phyloP scores from a whole-genome alignment of 2,329 filamentous ascomycete genomes.

The Beauveria sp. region DNA sequence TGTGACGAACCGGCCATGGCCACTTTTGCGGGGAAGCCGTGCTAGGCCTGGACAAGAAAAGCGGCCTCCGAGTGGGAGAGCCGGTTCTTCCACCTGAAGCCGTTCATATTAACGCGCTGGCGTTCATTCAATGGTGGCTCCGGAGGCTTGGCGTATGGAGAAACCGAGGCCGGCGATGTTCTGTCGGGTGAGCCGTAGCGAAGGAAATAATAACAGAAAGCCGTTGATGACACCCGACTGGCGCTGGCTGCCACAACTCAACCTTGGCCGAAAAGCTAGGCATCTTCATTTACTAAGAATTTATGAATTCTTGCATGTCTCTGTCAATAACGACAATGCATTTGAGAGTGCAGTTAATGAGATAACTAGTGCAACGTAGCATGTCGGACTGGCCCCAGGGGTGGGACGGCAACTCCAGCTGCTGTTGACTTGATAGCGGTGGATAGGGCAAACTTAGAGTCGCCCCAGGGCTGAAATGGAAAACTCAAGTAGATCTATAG shows the following conservation, averaged over 20 bases:
- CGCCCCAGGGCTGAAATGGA: background rate
- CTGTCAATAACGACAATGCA: background rate
- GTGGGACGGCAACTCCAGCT: background rate
- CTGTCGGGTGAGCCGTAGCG: background rate
- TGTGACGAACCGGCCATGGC: conserved; percentile 1
- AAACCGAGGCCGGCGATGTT: background rate
- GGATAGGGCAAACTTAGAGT: background rate
- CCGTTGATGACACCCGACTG: background rate
- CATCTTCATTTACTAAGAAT: background rate
- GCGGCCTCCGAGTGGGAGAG: background rate
- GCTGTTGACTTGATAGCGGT: background rate
- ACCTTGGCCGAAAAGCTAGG: background rate
- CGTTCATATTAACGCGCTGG: background rate
- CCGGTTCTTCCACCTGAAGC: background rate
- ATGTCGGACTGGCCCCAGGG: background rate
- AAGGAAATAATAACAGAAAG: background rate
- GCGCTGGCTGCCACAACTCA: background rate
- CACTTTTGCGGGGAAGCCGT: conserved; percentile 5
- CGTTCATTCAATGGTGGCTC: background rate
- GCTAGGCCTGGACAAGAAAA: conserved; percentile 3
- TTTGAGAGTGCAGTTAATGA: background rate
- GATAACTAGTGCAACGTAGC: conserved; percentile 10
- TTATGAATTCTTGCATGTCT: background rate
- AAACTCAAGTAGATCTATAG: background rate
- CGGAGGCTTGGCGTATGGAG: background rate